These are phyloP conservation scores for Venturia oleaginea DNA, from an alignment of 2,329 filamentous ascomycete genomes.

Conservation along the genomic window DNA sequence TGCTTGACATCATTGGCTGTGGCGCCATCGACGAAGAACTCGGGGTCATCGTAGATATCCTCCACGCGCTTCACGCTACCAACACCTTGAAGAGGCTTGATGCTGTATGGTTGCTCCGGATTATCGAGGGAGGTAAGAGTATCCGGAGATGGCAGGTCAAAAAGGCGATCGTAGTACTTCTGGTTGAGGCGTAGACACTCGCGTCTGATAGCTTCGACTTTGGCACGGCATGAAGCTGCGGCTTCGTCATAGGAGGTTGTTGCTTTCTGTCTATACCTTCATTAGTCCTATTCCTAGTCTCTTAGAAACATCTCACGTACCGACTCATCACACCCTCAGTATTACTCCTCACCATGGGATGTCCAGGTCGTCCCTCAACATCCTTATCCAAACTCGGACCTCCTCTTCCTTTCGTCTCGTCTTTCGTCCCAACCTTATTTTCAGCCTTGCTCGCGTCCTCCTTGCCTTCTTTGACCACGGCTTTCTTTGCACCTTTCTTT, in stretches of 20 bases:
- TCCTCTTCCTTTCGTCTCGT: neutral
- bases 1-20: conserved; percentile 71
- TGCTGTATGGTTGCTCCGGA: conserved; percentile 5
- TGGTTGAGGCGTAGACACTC: conserved; percentile 15
- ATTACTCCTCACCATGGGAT: conserved; percentile 12
- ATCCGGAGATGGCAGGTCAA: conserved; percentile 10
- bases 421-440: neutral
- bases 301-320: neutral
- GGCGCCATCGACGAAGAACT: conserved; percentile 39
- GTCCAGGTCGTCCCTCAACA: conserved; percentile 13
- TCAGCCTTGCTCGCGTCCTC: neutral
- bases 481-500: neutral
- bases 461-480: neutral
- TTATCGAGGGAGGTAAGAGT: conserved; percentile 9
- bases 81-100: conserved; percentile 12
- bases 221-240: conserved; percentile 13
- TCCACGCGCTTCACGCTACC: conserved; percentile 15
- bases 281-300: neutral
- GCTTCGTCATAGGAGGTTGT: conserved; percentile 14
- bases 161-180: conserved; percentile 14
- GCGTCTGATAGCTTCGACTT: conserved; percentile 14
- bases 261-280: conserved; percentile 13
- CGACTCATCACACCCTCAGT: conserved; percentile 12
- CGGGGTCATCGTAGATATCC: conserved; percentile 15
- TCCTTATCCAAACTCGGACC: conserved; percentile 11